Conservation (phyloP, 1,284 basidiomycete genomes). For the Xerocomus nothofagi region DNA sequence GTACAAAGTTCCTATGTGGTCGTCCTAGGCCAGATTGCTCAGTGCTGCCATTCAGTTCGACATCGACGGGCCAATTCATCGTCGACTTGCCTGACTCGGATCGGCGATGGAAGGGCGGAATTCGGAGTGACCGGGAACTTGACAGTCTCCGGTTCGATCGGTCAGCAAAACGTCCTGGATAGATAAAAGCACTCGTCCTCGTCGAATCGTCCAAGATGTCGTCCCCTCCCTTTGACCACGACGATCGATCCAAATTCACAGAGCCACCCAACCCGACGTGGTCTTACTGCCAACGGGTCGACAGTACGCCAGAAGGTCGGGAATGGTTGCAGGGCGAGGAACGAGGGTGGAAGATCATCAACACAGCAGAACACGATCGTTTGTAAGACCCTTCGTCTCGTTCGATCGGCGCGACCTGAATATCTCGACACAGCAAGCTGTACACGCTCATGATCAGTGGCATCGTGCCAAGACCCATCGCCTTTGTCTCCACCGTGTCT, state of each 20-base stretch:
- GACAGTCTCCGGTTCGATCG: too few species aligned
- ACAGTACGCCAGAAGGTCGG: constrained; percentile 47
- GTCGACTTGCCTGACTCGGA: too few species aligned
- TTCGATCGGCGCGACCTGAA: not conserved
- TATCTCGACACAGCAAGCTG: constrained; percentile 21
- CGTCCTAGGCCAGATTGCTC: too few species aligned
- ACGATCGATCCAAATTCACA: constrained; percentile 33
- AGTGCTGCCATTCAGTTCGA: too few species aligned
- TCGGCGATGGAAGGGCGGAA: too few species aligned
- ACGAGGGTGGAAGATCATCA: constrained; percentile 56
- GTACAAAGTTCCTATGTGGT: too few species aligned
- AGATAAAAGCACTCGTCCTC: not conserved
- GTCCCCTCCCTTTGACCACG: constrained; percentile 23
- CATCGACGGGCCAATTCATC: too few species aligned
- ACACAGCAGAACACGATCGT: constrained; percentile 48
- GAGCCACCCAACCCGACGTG: constrained; percentile 59
- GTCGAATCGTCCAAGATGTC: constrained; percentile 18
- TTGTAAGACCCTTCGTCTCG: constrained; percentile 35
- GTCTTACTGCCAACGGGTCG: constrained; percentile 53
- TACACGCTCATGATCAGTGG: constrained; percentile 59
- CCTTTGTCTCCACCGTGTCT: constrained; percentile 62
- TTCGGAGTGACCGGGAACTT: too few species aligned
- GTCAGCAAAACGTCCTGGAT: too few species aligned
- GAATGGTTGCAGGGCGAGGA: constrained; percentile 53
- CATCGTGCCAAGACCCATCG: constrained; percentile 66